Base-by-base conservation (phyloP, 306 rosid genomes). In the Cucumis cinereus region DNA sequence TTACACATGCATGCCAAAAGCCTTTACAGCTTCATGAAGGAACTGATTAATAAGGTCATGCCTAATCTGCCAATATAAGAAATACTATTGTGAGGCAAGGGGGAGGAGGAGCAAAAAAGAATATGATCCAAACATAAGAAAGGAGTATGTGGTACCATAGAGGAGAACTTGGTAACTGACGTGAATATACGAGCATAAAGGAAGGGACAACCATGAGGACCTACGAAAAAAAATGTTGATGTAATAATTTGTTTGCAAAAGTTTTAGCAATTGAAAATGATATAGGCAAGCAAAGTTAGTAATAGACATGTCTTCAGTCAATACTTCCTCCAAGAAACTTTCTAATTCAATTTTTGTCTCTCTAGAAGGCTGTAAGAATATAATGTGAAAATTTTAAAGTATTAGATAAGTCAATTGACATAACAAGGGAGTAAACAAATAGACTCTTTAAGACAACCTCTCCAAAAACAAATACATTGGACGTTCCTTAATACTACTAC, bases 1-100 rank as follows among this genome's bases (percentile, higher is more conserved):
- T 85, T 86, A 93, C 98, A 91, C 85, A 69, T 90, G 90, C 88
- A 86, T 90, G 79, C 92, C 82, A 83, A 91, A 81, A 55, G 96
- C 88, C 82, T 88, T 93, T 76, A 86, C 74, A 79, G 97, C 91
- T n/a, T 90, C 90, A 78, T 72, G 41, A 69, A 93, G 89, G 76
- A 90, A 87, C 49, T 90, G 89, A 77, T 90, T 88, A 68, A 90
- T 83, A 77, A 86, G 84, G 68, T 81, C 84, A 73, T 75, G 75
- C 83, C 91, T 84, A 68, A 93, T 61, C 98, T 93, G 89, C 75
- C 72, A 80, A 75, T 75, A 81, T 38, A n/a, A 77, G 76, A 81
- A 36, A 77, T 58, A 68, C 63, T 63, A 68, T 26, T n/a, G 73
- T n/a, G 73, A 43, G 53, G 30, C 28, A 19, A 6, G 19, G 73